Evolutionary conservation across 2,329 filamentous ascomycete species (phyloP).

Genomic region (Cladosporium halotolerans): DNA sequence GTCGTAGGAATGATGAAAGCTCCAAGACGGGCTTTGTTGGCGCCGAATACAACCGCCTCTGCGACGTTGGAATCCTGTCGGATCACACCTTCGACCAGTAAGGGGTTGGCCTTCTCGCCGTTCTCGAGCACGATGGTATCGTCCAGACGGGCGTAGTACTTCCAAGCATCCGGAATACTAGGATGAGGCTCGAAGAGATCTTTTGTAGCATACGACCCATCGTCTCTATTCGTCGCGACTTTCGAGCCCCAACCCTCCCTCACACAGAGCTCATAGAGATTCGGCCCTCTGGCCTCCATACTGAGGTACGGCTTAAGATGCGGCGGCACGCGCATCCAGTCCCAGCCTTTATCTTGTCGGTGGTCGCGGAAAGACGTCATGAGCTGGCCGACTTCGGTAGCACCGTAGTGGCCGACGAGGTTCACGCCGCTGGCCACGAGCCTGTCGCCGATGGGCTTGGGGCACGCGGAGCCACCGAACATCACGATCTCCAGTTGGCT

Average conservation of each 20-base stretch:
- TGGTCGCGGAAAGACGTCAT: constrained; percentile 51
- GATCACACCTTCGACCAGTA: constrained; percentile 18
- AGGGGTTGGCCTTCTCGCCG: constrained; percentile 28
- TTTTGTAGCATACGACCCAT: constrained; percentile 34
- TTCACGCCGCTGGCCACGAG: constrained; percentile 18
- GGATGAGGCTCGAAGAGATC: constrained; percentile 28
- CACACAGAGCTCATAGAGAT: constrained; percentile 37
- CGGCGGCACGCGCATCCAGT: constrained; percentile 43
- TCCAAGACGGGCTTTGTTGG: constrained; percentile 46
- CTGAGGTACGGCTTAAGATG: constrained; percentile 16
- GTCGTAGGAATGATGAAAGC: constrained; percentile 48
- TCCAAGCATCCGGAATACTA: constrained; percentile 23
- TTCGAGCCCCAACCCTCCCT: constrained; percentile 25
- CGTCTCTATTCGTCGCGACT: constrained; percentile 38
- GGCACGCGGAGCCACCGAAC: constrained; percentile 23
- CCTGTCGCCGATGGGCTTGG: constrained; percentile 21
- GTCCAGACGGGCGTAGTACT: constrained; percentile 26
- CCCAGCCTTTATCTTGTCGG: constrained; percentile 50
- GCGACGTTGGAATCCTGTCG: constrained; percentile 43
- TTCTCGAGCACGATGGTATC: constrained; percentile 28
- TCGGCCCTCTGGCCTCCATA: constrained; percentile 26
- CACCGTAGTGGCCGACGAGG: constrained; percentile 25
- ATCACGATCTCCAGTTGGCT: constrained; percentile 17
- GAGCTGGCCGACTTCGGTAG: constrained; percentile 54
- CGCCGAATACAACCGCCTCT: constrained; percentile 52